Evolutionary conservation across 2,329 filamentous ascomycete species (phyloP), one percentile per base, ranked within the genome.

Genomic region (Aschersonia sp.): DNA sequence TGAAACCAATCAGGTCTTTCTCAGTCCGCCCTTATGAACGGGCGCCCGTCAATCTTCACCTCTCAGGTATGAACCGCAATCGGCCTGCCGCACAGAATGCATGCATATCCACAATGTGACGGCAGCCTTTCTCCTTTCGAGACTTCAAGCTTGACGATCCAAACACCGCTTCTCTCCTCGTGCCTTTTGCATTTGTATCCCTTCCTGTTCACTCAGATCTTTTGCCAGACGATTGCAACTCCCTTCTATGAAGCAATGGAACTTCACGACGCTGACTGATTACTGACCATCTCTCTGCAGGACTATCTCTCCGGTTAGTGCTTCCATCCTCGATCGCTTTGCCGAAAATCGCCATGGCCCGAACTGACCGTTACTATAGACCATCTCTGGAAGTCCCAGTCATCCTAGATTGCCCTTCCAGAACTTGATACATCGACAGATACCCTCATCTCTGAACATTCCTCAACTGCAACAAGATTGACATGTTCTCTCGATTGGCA

Each of bases 11-110:
- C 7, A 38, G 35, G 2, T 38, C 35, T 9, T 38, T 4, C 7
- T 38, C 48, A 67, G 74, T 68, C 74, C 74, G 83, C 80, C 75
- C 82, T 82, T 84, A 89, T 89, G 84, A 84, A 82, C 83, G 83
- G 83, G 75, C 82, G 82, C 77, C 75, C 78, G 71, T 87, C 85
- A 69, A 77, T 83, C 68, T 89, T 88, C 75, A 89, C 85, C 72
- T 89, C 84, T 71, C 85, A 89, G 80, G 84, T 87, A 82, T 53
- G 55, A 50, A 43, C 47, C 44, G 74, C 44, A 43, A 47, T 44
- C 43, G 43, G 43, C 40, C 40, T 41, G 29, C n/a, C 32, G 9
- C 35, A 32, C 20, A 32, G 20, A 20, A 20, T 20, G 20, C 20
- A 20, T 20, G 20, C 20, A 20, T 20, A 20, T 20, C 20, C 20